Evolutionary conservation across 2,329 filamentous ascomycete genomes (phyloP), one percentile per base, ranked within the genome.

Genomic region (Elsinoe necatrix): DNA sequence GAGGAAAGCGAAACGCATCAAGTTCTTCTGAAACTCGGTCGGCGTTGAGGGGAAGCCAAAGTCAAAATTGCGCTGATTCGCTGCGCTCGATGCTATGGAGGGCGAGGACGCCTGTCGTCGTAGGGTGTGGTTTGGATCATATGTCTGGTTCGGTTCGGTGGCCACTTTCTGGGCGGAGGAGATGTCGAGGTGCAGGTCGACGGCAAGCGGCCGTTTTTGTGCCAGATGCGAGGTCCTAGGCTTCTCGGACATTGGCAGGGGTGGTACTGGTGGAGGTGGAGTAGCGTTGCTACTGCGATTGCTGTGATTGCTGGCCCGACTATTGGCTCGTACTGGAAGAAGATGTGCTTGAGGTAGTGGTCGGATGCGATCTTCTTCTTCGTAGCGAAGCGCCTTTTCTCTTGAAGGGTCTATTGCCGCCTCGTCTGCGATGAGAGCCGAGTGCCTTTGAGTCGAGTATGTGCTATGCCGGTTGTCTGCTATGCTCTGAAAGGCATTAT

Each of bases 1-100:
- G 59, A 91, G 81, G 68, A 95, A 95, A 0, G 90, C 90, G 67
- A 93, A 95, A 14, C 89, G 86, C 83, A 95, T 92, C 51, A 95
- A 75, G 63, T 83, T 89, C 77, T 91, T 92, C 67, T 95, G 89
- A 71, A 95, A 89, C 64, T 91, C 85, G 0, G 88, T 91, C 6
- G 90, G 89, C 23, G 89, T 91, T 59, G 83, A 81, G 0, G 88
- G 86, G 71, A 95, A 95, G 16, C 89, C 89, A 63, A 77, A 75
- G 62, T 77, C 75, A 60, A 75, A 75, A 37, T 64, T 64, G 20
- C 54, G 52, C 35, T 50, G 55, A 56, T 66, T 64, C 2, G 67
- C 63, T 11, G 45, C 43, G 20, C 57, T 45, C 55, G 45, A 21
- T 58, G 58, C 42, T 21, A 60, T 43, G 51, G 61, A 62, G 27